These are phyloP conservation scores for Nowakowskiella sp. DNA, from an alignment of 192 early-diverging fungal genomes.

Conservation along the genomic window DNA sequence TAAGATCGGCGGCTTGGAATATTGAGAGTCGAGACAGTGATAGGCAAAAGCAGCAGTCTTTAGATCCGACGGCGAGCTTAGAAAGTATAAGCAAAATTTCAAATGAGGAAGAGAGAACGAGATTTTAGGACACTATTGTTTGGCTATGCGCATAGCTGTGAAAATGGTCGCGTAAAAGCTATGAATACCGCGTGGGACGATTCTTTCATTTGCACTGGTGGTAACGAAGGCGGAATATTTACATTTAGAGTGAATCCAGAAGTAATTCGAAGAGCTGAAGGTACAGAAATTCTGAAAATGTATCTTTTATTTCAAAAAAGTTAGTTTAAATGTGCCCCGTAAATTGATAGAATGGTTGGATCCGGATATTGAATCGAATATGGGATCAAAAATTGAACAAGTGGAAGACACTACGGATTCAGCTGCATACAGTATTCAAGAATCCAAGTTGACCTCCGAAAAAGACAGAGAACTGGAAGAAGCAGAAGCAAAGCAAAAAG, in stretches of 20 bases:
- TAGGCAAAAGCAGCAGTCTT: no score
- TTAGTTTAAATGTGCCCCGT: no score
- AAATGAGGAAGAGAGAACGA: background rate
- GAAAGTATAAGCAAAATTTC: constrained; percentile 1
- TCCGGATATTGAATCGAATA: background rate
- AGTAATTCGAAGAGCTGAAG: constrained; percentile 24
- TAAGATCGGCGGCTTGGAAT: background rate
- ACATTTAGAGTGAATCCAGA: constrained; percentile 31
- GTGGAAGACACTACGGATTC: constrained; percentile 43
- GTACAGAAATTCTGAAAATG: constrained; percentile 7
- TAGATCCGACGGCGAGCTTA: no score
- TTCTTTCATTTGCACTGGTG: constrained; percentile 35
- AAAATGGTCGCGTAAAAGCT: constrained; percentile 27
- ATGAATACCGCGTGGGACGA: constrained; percentile 43
- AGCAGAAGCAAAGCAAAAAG: constrained; percentile 48
- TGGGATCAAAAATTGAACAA: background rate
- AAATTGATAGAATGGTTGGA: no score
- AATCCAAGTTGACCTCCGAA: constrained; percentile 50
- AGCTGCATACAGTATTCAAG: constrained; percentile 46
- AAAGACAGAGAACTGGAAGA: constrained; percentile 44
- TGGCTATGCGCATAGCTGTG: constrained; percentile 44
- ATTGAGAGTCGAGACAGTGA: no score
- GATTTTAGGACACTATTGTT: constrained; percentile 38
- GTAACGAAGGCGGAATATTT: constrained; percentile 49
- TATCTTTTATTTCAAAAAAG: background rate